Evolutionary conservation across 2,329 filamentous ascomycete species (phyloP).

Genomic region (Penicillium vulpinum): DNA sequence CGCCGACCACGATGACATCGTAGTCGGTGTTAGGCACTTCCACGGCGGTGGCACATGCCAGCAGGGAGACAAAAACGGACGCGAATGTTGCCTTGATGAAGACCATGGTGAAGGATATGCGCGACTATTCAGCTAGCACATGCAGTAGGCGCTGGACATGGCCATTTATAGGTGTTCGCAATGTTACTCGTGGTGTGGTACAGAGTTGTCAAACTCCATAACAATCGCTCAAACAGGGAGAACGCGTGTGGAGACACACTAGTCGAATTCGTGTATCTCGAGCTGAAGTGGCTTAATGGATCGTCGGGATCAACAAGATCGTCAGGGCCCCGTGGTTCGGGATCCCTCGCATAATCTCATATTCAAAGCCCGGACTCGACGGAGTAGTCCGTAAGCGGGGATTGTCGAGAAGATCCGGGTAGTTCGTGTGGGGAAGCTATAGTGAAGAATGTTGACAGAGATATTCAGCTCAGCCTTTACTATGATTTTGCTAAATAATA

Average conservation of each 20-base stretch:
- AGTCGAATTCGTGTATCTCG: neutral
- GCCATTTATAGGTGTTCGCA: constrained; percentile 1
- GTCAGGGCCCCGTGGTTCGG: neutral
- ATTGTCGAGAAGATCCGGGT: neutral
- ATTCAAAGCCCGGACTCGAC: neutral
- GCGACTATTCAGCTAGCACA: neutral
- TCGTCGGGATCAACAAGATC: neutral
- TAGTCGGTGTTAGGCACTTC: constrained; percentile 41
- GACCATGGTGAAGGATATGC: neutral
- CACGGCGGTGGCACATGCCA: constrained; percentile 22
- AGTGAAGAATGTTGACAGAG: neutral
- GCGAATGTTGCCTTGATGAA: constrained; percentile 2
- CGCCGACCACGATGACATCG: constrained; percentile 60
- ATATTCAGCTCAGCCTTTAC: too few species aligned
- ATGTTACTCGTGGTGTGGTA: neutral
- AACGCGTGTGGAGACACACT: neutral
- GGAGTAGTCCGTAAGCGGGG: neutral
- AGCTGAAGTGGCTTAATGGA: neutral
- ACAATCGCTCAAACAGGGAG: neutral
- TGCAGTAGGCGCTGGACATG: neutral
- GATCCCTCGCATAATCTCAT: neutral
- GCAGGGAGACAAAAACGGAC: constrained; percentile 25
- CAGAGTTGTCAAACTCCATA: neutral
- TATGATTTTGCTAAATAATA: too few species aligned
- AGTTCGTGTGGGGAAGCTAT: neutral